Percentiles rank a stretch among this genome's conserved stretches.
phyloP scores from a whole-genome alignment of 495 filamentous ascomycete species.

The Gamarada debralockiae region DNA sequence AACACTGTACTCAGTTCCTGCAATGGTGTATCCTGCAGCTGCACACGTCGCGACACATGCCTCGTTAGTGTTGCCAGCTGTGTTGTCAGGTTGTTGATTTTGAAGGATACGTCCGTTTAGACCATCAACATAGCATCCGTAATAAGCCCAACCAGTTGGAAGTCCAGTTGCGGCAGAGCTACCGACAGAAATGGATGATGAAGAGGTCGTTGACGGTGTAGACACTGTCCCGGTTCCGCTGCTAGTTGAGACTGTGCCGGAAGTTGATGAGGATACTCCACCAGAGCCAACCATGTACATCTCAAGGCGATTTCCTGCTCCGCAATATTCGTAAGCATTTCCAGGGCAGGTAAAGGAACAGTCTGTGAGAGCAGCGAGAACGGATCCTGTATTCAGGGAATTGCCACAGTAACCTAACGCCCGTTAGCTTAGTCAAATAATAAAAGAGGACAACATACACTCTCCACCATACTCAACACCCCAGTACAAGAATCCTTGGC shows the following conservation, averaged over 20 bases:
- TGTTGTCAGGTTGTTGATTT: conserved; percentile 17
- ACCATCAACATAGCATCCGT: conserved; percentile 21
- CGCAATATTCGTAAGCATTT: conserved; percentile 12
- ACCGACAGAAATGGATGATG: conserved; percentile 14
- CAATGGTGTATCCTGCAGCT: conserved; percentile 34
- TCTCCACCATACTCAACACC: conserved; percentile 44
- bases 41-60: conserved; percentile 36
- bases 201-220: neutral
- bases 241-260: neutral
- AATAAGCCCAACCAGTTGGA: conserved; percentile 15
- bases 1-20: conserved; percentile 40
- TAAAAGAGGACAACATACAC: conserved; percentile 16
- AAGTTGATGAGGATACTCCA: too few species aligned
- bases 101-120: conserved; percentile 26
- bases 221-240: neutral
- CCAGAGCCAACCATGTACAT: conserved; percentile 21
- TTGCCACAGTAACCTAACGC: conserved; percentile 30
- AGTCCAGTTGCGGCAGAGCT: conserved; percentile 4
- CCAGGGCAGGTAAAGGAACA: conserved; percentile 17
- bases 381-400: conserved; percentile 7
- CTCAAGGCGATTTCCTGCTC: conserved; percentile 33
- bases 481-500: conserved; percentile 27
- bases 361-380: neutral
- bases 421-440: neutral
- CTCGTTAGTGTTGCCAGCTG: conserved; percentile 27